phyloP scores from a whole-genome alignment of 2,329 filamentous ascomycete species.

The Colletotrichum lini region DNA sequence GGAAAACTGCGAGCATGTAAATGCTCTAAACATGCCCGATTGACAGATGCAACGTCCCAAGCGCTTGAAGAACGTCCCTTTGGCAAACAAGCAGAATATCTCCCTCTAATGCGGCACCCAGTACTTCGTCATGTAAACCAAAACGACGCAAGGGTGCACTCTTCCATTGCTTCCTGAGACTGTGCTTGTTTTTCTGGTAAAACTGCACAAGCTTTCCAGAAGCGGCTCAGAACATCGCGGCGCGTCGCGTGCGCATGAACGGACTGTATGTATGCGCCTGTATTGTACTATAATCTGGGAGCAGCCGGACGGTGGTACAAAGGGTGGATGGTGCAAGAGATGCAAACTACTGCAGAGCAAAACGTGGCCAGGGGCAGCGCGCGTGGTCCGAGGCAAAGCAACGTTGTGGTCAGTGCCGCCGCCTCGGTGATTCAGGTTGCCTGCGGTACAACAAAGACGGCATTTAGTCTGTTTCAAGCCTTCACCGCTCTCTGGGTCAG shows the following conservation, averaged over 20 bases:
- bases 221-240: background rate
- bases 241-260: constrained; percentile 1
- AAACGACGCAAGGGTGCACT: too few relatives aligned
- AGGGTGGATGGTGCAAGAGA: constrained; percentile 8
- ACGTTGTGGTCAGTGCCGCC: constrained; percentile 8
- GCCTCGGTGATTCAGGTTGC: constrained; percentile 10
- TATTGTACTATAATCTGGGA: background rate
- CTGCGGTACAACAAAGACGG: constrained; percentile 30
- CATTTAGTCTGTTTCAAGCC: constrained; percentile 35
- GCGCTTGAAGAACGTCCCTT: background rate
- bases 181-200: background rate
- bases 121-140: background rate
- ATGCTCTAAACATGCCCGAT: background rate
- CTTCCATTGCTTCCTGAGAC: background rate
- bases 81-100: background rate
- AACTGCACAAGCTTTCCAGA: background rate
- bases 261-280: background rate
- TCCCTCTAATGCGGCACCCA: background rate
- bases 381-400: constrained; percentile 20
- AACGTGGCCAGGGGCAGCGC: constrained; percentile 7
- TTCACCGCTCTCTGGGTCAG: constrained; percentile 25
- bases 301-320: constrained; percentile 17
- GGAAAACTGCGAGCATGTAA: constrained; percentile 2
- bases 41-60: constrained; percentile 4
- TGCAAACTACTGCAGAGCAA: background rate